These are phyloP conservation scores for Telfairia occidentalis DNA, from an alignment of 331 rosid species.

Conservation along the genomic window DNA sequence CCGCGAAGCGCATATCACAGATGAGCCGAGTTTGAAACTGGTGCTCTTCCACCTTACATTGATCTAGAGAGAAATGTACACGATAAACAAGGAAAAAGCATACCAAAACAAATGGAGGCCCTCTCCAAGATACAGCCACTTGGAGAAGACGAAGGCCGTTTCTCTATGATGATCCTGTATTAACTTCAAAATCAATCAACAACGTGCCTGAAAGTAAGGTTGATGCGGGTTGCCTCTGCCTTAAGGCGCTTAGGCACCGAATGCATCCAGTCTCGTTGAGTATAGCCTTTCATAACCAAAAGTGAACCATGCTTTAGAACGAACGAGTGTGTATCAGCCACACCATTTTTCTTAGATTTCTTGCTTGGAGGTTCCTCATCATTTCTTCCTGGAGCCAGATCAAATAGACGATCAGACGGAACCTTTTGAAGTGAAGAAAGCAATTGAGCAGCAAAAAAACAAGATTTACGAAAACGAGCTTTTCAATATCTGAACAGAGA, in stretches of 20 bases:
- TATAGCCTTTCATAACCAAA: slow-evolving; percentile 78
- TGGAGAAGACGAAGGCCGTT: neutral
- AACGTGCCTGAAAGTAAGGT: slow-evolving; percentile 79
- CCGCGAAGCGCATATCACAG: neutral
- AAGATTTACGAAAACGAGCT: neutral
- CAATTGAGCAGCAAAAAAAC: neutral
- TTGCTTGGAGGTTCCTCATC: slow-evolving; percentile 46
- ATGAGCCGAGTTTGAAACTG: slow-evolving; percentile 1
- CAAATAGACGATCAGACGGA: neutral
- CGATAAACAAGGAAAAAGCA: neutral
- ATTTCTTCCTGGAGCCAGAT: slow-evolving; percentile 18
- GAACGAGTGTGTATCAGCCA: slow-evolving; percentile 46
- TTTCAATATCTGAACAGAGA: neutral
- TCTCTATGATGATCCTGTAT: neutral
- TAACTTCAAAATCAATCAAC: slow-evolving; percentile 2
- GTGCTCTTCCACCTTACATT: neutral
- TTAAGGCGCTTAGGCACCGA: slow-evolving; percentile 78
- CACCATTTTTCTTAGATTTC: slow-evolving; percentile 43
- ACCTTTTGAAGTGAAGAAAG: neutral
- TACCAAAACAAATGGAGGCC: neutral
- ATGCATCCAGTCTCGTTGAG: slow-evolving; percentile 90
- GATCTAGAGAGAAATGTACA: neutral
- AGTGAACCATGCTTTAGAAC: slow-evolving; percentile 79
- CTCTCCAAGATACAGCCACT: neutral
- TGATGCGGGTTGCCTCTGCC: slow-evolving; percentile 66